A percentile compares a stretch with the other conserved stretches of the same genome.
Conservation (phyloP, 2,329 filamentous ascomycete genomes). For the Penicillium digitatum region DNA sequence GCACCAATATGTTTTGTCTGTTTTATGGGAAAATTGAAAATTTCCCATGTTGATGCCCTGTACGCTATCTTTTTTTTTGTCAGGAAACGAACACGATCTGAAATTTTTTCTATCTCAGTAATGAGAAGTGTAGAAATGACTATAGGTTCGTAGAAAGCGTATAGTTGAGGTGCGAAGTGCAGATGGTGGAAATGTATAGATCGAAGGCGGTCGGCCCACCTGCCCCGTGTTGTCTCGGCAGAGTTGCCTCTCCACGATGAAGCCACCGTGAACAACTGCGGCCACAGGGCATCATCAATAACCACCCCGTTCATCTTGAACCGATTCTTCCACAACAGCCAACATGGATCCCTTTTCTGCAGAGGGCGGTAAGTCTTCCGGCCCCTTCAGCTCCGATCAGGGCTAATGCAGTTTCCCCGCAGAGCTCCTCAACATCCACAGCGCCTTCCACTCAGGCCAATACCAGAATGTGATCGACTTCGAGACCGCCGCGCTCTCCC, state of each 20-base stretch:
- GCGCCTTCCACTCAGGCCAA: conserved; percentile 70
- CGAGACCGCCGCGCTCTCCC: conserved; percentile 72
- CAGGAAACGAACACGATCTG: neutral
- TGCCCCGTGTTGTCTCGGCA: conserved; percentile 11
- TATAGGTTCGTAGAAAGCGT: neutral
- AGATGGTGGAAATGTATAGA: conserved; percentile 1
- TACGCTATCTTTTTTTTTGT: neutral
- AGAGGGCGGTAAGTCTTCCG: conserved; percentile 52
- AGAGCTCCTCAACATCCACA: conserved; percentile 66
- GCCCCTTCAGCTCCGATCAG: neutral
- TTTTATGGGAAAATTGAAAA: neutral
- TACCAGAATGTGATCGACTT: conserved; percentile 83
- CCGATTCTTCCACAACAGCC: conserved; percentile 8
- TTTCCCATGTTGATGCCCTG: neutral
- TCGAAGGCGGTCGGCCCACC: conserved; percentile 23
- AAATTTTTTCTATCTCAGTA: too few species aligned
- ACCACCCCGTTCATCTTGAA: conserved; percentile 8
- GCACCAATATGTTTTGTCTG: neutral
- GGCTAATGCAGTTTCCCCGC: conserved; percentile 18
- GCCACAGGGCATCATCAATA: conserved; percentile 20
- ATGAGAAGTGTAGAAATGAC: neutral
- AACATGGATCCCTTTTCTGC: conserved; percentile 62
- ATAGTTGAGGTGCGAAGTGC: neutral
- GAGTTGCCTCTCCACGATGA: conserved; percentile 20
- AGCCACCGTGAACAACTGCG: conserved; percentile 21